Base-by-base conservation (phyloP, 805 yeast species). In the Starmerella sirachaensis region DNA sequence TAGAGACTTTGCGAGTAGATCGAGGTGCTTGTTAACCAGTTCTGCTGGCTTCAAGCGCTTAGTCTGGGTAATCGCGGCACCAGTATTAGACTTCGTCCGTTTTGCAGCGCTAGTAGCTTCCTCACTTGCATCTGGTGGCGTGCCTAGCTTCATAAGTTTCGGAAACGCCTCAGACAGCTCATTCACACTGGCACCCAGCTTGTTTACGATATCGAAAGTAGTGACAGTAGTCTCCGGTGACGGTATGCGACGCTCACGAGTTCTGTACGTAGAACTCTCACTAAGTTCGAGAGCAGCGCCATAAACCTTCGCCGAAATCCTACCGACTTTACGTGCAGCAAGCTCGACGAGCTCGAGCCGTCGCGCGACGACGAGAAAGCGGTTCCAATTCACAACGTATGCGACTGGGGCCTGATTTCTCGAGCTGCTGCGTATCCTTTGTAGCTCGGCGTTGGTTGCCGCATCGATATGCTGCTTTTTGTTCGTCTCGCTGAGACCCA, bases 301-400 rank as follows among this genome's bases (percentile, higher is more conserved):
- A 54, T 81, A 88, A 9, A 91, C 66, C 30, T 64, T 58, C 0
- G 91, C 66, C 0, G 93, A 66, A 2, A 79, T 57, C 6, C 66
- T 59, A 3, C 97, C 97, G 22, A 85, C 58, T 37, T 83, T 67
- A 31, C 78, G 76, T 21, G 67, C 64, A 11, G 78, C 79, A 34
- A 79, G 66, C 23, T 71, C 70, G 1, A 64, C 71, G 12, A 91
- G 64, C 47, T 79, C 79, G 31, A 62, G 56, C 9, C 79, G 68
- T 47, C 96, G 69, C 50, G 76, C 65, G 23, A 69, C 60, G 52
- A 83, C 78, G 35, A 80, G 65, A 49, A 70, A 85, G 48, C 91
- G 64, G 22, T 72, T 69, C 35, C 80, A 63, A 51, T 75, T 78
- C 51, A 84, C 64, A 0, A 76, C 64, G 18, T 84, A 68, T 4